phyloP scores from a whole-genome alignment of 306 rosid species.

The Fagus crenata region DNA sequence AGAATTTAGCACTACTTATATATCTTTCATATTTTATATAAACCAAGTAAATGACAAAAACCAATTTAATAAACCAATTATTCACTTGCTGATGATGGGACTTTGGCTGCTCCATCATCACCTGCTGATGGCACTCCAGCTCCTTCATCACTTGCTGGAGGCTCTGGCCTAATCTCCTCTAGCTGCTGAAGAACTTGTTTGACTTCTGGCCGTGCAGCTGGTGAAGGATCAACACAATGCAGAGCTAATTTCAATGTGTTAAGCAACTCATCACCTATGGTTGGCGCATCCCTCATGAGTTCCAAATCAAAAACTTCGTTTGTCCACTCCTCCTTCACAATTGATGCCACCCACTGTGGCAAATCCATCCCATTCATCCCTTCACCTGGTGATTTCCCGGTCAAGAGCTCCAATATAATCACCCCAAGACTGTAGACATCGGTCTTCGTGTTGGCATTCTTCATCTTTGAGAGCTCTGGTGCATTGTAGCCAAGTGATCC shows the following conservation, averaged over 20 bases:
- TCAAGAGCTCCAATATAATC: conserved; percentile 75
- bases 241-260: conserved; percentile 80
- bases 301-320: conserved; percentile 93
- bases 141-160: conserved; percentile 50
- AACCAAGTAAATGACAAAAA: background rate
- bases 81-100: conserved; percentile 25
- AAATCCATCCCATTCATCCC: conserved; percentile 75
- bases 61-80: conserved; percentile 10
- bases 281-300: conserved; percentile 66
- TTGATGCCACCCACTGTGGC: conserved; percentile 93
- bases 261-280: conserved; percentile 66
- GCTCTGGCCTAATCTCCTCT: conserved; percentile 69
- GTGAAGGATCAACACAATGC: conserved; percentile 91
- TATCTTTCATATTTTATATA: conserved; percentile 1
- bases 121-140: conserved; percentile 26
- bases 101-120: conserved; percentile 41
- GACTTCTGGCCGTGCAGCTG: conserved; percentile 73
- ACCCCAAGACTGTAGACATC: conserved; percentile 81
- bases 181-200: conserved; percentile 74
- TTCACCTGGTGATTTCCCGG: conserved; percentile 85
- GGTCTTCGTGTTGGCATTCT: conserved; percentile 56
- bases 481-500: conserved; percentile 85
- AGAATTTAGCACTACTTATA: conserved; percentile 16
- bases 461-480: conserved; percentile 79
- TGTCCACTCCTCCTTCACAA: conserved; percentile 84